These are phyloP conservation scores for Flaveria trinervia DNA, from an alignment of 129 eudicot species.

Conservation along the genomic window DNA sequence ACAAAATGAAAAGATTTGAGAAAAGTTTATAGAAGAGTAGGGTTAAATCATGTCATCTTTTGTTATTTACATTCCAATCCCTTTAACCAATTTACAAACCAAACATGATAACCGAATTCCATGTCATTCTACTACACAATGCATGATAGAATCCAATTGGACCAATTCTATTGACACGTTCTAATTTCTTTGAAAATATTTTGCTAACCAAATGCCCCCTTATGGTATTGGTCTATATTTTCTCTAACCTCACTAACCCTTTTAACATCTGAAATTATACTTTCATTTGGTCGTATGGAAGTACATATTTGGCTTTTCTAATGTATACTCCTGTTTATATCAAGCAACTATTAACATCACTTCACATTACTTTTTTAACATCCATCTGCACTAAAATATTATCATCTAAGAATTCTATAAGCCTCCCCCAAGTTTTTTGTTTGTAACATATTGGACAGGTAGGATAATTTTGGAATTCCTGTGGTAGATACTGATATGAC, in stretches of 20 bases:
- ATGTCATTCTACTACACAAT: not conserved
- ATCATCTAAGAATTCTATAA: not conserved
- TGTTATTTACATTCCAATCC: not conserved
- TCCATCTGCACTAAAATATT: not conserved
- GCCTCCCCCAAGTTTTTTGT: not conserved
- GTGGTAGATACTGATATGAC: not conserved
- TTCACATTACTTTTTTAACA: not conserved
- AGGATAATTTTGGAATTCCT: not conserved
- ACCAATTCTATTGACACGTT: not conserved
- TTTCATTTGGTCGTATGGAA: not conserved
- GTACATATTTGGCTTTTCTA: not conserved
- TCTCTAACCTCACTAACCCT: not conserved
- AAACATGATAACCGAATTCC: not conserved
- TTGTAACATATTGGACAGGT: conserved; percentile 18
- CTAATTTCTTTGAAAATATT: not conserved
- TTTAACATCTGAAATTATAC: not conserved
- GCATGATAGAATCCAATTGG: not conserved
- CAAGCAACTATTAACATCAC: conserved; percentile 4
- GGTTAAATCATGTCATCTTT: not conserved
- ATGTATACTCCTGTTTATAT: not conserved
- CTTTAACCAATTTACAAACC: not conserved
- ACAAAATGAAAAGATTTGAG: not conserved
- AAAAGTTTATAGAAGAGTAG: not conserved
- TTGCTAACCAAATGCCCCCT: not conserved
- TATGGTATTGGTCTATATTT: not conserved